Conservation (phyloP, 139 green algal genomes). For the Tetraselmis chui region DNA sequence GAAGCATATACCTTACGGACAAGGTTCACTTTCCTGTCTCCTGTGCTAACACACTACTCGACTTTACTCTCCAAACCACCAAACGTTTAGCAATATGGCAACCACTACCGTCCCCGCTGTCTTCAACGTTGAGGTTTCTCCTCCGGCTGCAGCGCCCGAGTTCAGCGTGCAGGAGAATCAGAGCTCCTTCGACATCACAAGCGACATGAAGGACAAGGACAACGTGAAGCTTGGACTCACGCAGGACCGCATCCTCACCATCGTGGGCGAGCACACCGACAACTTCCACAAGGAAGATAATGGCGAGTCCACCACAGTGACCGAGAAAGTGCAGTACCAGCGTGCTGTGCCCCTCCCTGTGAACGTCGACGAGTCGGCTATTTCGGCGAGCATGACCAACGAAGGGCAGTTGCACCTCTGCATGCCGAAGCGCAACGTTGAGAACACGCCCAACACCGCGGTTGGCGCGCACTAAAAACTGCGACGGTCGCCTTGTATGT, state of each 20-base stretch:
- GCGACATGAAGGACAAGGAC: neutral
- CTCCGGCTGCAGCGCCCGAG: neutral
- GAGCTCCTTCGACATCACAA: neutral
- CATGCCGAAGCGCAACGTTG: neutral
- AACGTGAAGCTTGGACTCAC: neutral
- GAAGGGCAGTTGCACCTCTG: neutral
- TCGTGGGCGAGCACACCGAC: neutral
- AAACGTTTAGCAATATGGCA: too few relatives aligned
- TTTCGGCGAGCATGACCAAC: neutral
- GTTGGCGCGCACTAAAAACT: too few relatives aligned
- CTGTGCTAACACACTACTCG: too few relatives aligned
- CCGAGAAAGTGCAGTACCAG: neutral
- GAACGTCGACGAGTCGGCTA: neutral
- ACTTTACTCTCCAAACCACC: too few relatives aligned
- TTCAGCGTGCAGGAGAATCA: neutral
- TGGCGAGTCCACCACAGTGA: neutral
- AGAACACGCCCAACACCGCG: too few relatives aligned
- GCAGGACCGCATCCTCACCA: neutral
- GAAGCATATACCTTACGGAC: too few relatives aligned
- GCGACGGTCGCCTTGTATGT: too few relatives aligned
- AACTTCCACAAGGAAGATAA: neutral
- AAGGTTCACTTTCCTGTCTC: too few relatives aligned
- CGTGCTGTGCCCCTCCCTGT: neutral
- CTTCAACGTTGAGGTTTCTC: neutral
- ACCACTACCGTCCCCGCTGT: neutral